A percentile compares a stretch with the other conserved stretches of the same genome.
phyloP scores from a whole-genome alignment of 805 yeast species.

The Yarrowia sp. region DNA sequence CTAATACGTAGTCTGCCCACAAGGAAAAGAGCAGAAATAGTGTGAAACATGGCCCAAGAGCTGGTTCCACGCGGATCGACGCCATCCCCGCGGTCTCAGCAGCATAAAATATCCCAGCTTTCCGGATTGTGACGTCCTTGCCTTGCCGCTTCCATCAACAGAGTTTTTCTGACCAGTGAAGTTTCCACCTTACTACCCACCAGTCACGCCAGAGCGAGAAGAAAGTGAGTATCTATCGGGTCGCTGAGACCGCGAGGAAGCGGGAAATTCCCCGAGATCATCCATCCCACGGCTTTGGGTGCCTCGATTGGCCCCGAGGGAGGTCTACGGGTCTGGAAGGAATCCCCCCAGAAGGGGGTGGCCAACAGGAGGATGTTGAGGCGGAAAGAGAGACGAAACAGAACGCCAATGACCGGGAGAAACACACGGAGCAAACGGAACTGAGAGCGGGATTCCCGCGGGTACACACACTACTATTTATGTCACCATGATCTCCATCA shows the following conservation, averaged over 20 bases:
- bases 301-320: constrained; percentile 20
- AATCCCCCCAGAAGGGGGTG: constrained; percentile 10
- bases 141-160: constrained; percentile 34
- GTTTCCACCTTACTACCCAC: constrained; percentile 38
- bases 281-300: background rate
- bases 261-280: constrained; percentile 18
- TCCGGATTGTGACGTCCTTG: constrained; percentile 30
- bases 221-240: constrained; percentile 30
- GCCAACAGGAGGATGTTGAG: constrained; percentile 2
- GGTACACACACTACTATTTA: background rate
- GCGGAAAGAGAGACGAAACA: constrained; percentile 3
- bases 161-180: constrained; percentile 35
- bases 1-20: background rate
- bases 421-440: background rate
- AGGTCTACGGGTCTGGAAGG: background rate
- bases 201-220: constrained; percentile 37
- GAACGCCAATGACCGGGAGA: background rate
- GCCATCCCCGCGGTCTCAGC: background rate
- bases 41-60: no score
- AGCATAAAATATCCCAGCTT: constrained; percentile 33
- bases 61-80: background rate
- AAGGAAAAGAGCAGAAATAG: background rate
- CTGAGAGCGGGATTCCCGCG: background rate
- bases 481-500: constrained; percentile 1
- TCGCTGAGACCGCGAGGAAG: constrained; percentile 1